phyloP scores from a whole-genome alignment of 768 basidiomycete genomes.

The Phylloporus arenicola region DNA sequence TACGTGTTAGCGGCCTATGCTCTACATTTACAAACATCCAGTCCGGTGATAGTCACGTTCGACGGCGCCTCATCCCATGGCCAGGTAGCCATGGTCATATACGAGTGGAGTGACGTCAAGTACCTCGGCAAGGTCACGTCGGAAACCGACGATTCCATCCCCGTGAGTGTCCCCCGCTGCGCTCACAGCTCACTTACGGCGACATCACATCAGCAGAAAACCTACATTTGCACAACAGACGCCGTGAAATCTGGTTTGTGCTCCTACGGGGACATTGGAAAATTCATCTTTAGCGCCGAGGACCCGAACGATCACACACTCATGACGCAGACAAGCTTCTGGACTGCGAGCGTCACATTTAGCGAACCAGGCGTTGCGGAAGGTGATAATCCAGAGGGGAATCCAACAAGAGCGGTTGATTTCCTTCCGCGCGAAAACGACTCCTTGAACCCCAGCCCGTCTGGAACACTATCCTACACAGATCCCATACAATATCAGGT shows the following conservation, averaged over 20 bases:
- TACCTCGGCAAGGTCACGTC: conserved; percentile 76
- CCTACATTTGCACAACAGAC: conserved; percentile 87
- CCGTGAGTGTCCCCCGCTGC: conserved; percentile 45
- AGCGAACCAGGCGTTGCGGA: conserved; percentile 26
- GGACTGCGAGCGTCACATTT: conserved; percentile 75
- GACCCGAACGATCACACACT: conserved; percentile 53
- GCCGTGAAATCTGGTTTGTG: conserved; percentile 74
- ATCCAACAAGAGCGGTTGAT: conserved; percentile 35
- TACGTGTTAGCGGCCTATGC: conserved; percentile 29
- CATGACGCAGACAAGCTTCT: conserved; percentile 76
- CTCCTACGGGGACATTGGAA: conserved; percentile 63
- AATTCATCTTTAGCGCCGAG: conserved; percentile 68
- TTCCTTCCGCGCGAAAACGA: conserved; percentile 18
- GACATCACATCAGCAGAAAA: conserved; percentile 58
- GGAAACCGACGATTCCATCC: conserved; percentile 46
- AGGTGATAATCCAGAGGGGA: conserved; percentile 41
- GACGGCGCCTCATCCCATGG: conserved; percentile 64
- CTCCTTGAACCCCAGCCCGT: conserved; percentile 44
- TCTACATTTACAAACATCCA: conserved; percentile 15
- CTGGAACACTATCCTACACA: conserved; percentile 49
- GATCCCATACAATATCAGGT: conserved; percentile 81
- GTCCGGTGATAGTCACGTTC: conserved; percentile 59
- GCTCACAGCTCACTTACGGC: conserved; percentile 14
- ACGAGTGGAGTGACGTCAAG: conserved; percentile 87
- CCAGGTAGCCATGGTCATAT: conserved; percentile 90